A percentile compares a stretch with the other conserved stretches of the same genome.
Evolutionary conservation across 805 yeast species (phyloP).

Genomic region (Maudiozyma turicensis): DNA sequence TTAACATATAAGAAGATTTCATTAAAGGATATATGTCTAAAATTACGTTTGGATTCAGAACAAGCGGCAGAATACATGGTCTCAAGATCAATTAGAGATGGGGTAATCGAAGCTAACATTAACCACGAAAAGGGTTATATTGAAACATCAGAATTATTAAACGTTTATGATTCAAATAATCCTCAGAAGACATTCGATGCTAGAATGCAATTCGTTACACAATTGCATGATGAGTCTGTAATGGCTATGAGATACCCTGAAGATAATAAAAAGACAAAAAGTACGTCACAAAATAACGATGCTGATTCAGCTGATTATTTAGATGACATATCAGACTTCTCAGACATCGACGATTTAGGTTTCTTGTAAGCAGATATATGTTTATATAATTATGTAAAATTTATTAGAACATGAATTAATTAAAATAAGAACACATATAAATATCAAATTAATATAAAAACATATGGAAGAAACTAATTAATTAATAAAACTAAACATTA

Average conservation of each 20-base stretch:
- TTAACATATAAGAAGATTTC: conserved; percentile 86
- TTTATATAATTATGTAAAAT: neutral
- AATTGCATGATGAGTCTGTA: conserved; percentile 83
- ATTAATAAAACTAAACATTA: too few species aligned
- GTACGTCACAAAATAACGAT: conserved; percentile 13
- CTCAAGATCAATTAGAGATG: conserved; percentile 93
- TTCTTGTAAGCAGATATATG: conserved; percentile 12
- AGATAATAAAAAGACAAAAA: conserved; percentile 19
- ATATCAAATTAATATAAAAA: too few species aligned
- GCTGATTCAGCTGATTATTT: conserved; percentile 18
- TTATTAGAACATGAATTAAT: neutral
- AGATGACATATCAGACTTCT: conserved; percentile 27
- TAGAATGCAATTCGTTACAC: conserved; percentile 86
- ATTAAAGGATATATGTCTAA: conserved; percentile 85
- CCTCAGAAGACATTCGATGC: conserved; percentile 88
- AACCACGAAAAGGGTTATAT: conserved; percentile 86
- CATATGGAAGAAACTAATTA: too few species aligned
- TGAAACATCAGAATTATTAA: conserved; percentile 79
- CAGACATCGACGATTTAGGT: conserved; percentile 28
- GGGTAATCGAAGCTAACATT: conserved; percentile 90
- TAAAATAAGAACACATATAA: neutral
- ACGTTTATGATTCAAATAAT: conserved; percentile 75
- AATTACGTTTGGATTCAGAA: conserved; percentile 85
- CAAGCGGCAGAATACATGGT: conserved; percentile 95
- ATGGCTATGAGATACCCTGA: conserved; percentile 90